Conservation (phyloP, 805 yeast species). For the Teunomyces pallodes region DNA sequence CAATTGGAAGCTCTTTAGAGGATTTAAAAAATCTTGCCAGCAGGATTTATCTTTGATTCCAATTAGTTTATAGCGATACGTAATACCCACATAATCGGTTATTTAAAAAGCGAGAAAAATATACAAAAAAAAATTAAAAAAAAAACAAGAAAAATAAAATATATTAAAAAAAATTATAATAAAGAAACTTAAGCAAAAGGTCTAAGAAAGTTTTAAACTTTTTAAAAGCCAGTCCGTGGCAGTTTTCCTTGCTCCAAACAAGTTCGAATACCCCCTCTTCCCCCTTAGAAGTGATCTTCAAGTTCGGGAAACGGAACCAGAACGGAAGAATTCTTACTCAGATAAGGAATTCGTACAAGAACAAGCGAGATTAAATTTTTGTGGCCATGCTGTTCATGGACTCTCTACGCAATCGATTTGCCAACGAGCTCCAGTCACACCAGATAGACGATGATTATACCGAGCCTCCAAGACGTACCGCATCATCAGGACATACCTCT, state of each 20-base stretch:
- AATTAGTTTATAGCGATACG: background rate
- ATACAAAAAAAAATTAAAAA: background rate
- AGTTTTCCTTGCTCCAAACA: background rate
- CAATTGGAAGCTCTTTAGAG: constrained; percentile 77
- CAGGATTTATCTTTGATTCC: background rate
- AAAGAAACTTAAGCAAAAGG: background rate
- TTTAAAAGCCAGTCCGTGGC: background rate
- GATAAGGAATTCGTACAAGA: background rate
- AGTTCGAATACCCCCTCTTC: background rate
- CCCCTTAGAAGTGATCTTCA: too few relatives aligned
- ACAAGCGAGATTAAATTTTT: background rate
- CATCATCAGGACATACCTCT: background rate
- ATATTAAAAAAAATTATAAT: background rate
- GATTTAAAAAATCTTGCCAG: background rate
- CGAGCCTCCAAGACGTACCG: constrained; percentile 10
- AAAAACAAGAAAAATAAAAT: background rate
- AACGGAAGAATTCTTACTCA: background rate
- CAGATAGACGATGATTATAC: constrained; percentile 34
- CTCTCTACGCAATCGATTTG: constrained; percentile 23
- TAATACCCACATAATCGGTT: background rate
- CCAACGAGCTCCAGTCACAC: constrained; percentile 26
- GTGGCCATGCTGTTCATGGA: constrained; percentile 23
- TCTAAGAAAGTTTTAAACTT: background rate
- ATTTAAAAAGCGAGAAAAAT: background rate
- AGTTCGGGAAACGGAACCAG: background rate